phyloP scores from a whole-genome alignment of 2,329 filamentous ascomycete species.

The Fusarium poae region DNA sequence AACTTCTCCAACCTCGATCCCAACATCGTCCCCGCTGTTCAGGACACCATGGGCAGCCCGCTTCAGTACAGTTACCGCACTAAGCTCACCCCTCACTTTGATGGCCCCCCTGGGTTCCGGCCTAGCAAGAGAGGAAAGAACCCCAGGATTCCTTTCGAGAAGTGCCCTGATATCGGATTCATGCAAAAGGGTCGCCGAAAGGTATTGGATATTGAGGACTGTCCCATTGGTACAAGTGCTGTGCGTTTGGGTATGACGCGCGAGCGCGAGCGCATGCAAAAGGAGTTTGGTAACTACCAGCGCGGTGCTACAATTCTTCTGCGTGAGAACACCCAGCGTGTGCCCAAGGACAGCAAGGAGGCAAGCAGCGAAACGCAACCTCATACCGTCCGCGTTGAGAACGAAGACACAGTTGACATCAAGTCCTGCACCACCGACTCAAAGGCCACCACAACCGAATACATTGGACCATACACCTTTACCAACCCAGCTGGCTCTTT shows the following conservation, averaged over 20 bases:
- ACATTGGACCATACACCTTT: slow-evolving; percentile 86
- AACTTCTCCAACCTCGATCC: slow-evolving; percentile 90
- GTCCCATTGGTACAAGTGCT: slow-evolving; percentile 90
- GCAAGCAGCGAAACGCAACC: slow-evolving; percentile 48
- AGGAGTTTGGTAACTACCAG: slow-evolving; percentile 78
- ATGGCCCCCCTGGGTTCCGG: slow-evolving; percentile 74
- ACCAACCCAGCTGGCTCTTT: slow-evolving; percentile 93
- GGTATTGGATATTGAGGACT: slow-evolving; percentile 96
- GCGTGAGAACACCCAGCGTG: slow-evolving; percentile 83
- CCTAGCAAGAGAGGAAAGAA: slow-evolving; percentile 65
- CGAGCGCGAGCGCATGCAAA: slow-evolving; percentile 81
- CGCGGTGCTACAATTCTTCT: slow-evolving; percentile 90
- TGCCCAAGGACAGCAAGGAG: slow-evolving; percentile 61
- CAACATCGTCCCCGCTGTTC: slow-evolving; percentile 79
- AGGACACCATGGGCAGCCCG: slow-evolving; percentile 89
- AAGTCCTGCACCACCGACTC: slow-evolving; percentile 92
- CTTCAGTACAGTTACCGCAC: slow-evolving; percentile 94
- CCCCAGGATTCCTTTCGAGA: slow-evolving; percentile 63
- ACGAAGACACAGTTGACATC: slow-evolving; percentile 73
- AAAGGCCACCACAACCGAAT: slow-evolving; percentile 87
- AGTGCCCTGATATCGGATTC: slow-evolving; percentile 87
- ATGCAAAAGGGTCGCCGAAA: slow-evolving; percentile 84
- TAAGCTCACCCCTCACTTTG: slow-evolving; percentile 96
- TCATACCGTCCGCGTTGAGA: slow-evolving; percentile 63
- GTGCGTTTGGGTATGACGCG: slow-evolving; percentile 82